Conservation (phyloP, 176 grass and related monocot species). For the Raddia guianensis region DNA sequence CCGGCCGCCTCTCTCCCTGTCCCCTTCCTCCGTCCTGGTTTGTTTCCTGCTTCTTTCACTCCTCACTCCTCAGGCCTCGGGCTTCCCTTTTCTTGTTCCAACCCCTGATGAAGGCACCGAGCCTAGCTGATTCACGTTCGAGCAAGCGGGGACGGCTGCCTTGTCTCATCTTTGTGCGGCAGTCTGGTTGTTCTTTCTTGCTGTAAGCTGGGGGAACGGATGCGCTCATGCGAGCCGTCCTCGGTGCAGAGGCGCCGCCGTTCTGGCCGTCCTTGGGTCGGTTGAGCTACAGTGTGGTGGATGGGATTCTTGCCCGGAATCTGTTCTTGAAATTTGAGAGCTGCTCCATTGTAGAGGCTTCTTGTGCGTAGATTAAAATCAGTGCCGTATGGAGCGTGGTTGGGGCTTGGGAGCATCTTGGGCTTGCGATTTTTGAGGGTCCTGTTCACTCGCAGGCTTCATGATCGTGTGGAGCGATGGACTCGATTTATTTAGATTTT, state of each 20-base stretch:
- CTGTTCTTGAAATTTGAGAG: background rate
- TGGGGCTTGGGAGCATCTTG: background rate
- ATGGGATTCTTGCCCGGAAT: background rate
- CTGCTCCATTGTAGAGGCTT: background rate
- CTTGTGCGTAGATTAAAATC: background rate
- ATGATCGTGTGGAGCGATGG: background rate
- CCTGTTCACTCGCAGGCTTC: background rate
- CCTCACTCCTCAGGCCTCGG: no score
- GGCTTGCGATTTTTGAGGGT: background rate
- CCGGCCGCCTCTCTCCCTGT: background rate
- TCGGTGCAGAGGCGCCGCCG: background rate
- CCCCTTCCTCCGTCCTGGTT: slow-evolving; percentile 6
- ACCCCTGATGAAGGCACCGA: background rate
- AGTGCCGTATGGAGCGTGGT: background rate
- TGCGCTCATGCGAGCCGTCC: background rate
- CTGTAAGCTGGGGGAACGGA: background rate
- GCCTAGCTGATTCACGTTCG: background rate
- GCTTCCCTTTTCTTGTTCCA: background rate
- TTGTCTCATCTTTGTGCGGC: background rate
- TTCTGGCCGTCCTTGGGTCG: no score
- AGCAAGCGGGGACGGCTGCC: no score
- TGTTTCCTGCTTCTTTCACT: background rate
- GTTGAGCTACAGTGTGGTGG: background rate
- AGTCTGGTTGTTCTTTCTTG: background rate
- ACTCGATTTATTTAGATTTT: background rate